Base-by-base conservation (phyloP, 495 filamentous ascomycete genomes). In the Xylona heveae region DNA sequence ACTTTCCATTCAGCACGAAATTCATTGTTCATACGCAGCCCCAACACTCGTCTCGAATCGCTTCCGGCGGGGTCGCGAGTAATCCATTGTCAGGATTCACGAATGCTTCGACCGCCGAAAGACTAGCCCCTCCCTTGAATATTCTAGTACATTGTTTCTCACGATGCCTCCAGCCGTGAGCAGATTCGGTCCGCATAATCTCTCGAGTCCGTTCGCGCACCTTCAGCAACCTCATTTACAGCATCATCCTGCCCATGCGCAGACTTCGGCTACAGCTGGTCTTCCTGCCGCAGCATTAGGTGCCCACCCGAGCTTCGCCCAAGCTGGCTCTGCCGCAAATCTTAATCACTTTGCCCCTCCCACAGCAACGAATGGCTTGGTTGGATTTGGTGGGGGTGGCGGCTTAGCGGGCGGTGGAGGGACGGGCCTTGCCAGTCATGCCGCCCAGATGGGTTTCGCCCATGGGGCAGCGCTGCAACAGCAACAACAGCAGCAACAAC, bases 341-440 rank as follows among this genome's bases (percentile, higher is more conserved):
- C 64, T 66, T 40, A 78, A 73, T 38, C 72, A 72, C 0, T 83
- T 82, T 45, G 59, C 62, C 17, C 45, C 32, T 30, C 36, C 35
- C 33, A 5, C 13, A 20, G 27, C 24, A 12, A 17, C 28, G 16
- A 25, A 20, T 35, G 41, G 43, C 4, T 41, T 43, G 16, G 35
- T 46, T 21, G 41, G 42, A 8, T 30, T 39, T 2, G 49, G 54
- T 27, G 46, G 46, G 1, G 47, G 45, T 9, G 48, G 47, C 24
- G 47, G 36, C 17, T 59, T 74, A 32, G 62, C 52, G 14, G 64
- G 72, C 39, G 68, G 62, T 33, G 74, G 71, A 28, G 78, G 79
- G 16, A 77, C 79, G 2, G 81, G 82, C 1, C 65, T 94, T 24
- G 84, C 68, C n/a, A 84, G 80, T 50, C 78, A 85, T 49, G 82